Evolutionary conservation across 1,139 yeast genomes (phyloP), one percentile per base, ranked within the genome.

Genomic region (Chernovozyma aurita): DNA sequence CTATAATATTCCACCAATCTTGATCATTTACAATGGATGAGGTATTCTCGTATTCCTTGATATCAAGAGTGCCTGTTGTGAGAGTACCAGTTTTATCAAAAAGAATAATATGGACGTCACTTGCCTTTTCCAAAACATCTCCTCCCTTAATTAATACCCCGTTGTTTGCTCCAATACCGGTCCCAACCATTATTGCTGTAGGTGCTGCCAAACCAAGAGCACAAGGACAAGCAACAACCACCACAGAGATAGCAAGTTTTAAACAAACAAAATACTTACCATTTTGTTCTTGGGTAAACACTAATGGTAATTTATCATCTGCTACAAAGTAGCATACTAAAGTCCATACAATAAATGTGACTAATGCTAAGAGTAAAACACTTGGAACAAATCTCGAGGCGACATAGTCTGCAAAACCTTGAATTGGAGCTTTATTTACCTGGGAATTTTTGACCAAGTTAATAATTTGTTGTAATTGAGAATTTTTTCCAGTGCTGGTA

Each of bases 171-270:
- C 96, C 97, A 21, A 87, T 84, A 18, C 98, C 98, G 2, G 97
- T 90, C 5, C 97, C 98, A 4, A 92, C 98, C 97, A 92, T 90
- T 3, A 94, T 86, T 0, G 98, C 98, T 1, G 98, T 92, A 0
- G 98, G 98, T 0, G 98, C 95, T 7, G 97, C 97, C 36, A 92
- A 70, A 2, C 98, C 98, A 24, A 92, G 65, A 0, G 97, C 97
- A 71, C 97, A 92, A 0, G 98, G 98, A 61, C 98, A 92, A 0
- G 98, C 98, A 33, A 92, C 97, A 11, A 92, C 96, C 46, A 92
- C 76, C 7, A 92, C 98, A 4, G 95, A 82, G 28, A 94, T 92
- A n/a, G 95, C 84, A 34, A 90, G 70, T 49, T 85, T 80, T 41
- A 92, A 62, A 51, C 95, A 79, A 20, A 79, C 78, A 59, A 76